Evolutionary conservation across 1,284 basidiomycete genomes (phyloP).

Genomic region (Irpex sp.): DNA sequence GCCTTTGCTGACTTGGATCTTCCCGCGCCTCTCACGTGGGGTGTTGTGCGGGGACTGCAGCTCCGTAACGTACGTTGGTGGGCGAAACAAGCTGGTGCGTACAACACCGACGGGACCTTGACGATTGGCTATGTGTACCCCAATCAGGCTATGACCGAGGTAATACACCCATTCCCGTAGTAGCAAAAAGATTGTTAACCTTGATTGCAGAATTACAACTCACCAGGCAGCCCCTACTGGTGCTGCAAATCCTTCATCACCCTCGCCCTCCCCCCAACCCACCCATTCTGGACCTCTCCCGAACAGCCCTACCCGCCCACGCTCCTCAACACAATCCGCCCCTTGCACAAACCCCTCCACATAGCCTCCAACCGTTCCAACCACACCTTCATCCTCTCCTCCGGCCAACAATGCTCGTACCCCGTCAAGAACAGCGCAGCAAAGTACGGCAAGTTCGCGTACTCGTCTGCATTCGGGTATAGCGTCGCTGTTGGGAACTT

Average conservation of each 20-base stretch:
- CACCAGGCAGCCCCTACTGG: slow-evolving; percentile 81
- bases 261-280: slow-evolving; percentile 57
- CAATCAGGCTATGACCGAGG: slow-evolving; percentile 70
- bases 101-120: slow-evolving; percentile 62
- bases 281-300: slow-evolving; percentile 67
- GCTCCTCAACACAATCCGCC: slow-evolving; percentile 42
- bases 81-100: slow-evolving; percentile 59
- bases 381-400: slow-evolving; percentile 71
- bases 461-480: slow-evolving; percentile 74
- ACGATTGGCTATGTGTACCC: slow-evolving; percentile 75
- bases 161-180: no score
- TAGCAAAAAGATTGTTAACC: no score
- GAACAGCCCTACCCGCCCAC: slow-evolving; percentile 60
- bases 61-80: slow-evolving; percentile 73
- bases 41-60: slow-evolving; percentile 69
- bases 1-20: slow-evolving; percentile 69
- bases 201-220: slow-evolving; percentile 59
- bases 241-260: slow-evolving; percentile 76
- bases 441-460: slow-evolving; percentile 77
- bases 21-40: slow-evolving; percentile 70
- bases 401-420: slow-evolving; percentile 77
- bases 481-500: slow-evolving; percentile 67
- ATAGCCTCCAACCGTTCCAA: slow-evolving; percentile 62
- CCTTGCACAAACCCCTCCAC: slow-evolving; percentile 62
- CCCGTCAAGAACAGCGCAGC: slow-evolving; percentile 74